Conservation (phyloP, 2,329 filamentous ascomycete genomes). For the Apiospora hydei region DNA sequence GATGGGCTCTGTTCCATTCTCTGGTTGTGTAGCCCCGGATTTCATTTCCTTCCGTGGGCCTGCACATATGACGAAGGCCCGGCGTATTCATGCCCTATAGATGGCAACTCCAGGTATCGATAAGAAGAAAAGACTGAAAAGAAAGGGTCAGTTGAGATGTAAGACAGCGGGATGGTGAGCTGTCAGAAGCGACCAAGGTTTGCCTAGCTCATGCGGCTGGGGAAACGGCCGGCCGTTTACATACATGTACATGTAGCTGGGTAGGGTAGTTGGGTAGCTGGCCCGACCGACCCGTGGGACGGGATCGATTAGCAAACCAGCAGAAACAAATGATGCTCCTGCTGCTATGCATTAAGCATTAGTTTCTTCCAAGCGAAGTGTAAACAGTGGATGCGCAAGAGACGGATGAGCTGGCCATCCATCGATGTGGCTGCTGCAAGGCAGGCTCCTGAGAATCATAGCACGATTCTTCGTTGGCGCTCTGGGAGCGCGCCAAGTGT, state of each 20-base stretch:
- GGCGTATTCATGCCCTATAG: background rate
- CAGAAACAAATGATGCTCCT: slow-evolving; percentile 9
- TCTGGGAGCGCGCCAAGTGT: background rate
- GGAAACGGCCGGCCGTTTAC: slow-evolving; percentile 4
- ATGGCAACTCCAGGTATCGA: background rate
- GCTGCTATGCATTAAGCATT: background rate
- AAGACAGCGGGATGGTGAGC: slow-evolving; percentile 9
- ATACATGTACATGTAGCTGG: too few relatives aligned
- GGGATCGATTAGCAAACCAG: background rate
- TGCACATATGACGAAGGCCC: background rate
- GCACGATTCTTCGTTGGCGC: background rate
- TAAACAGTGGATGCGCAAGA: background rate
- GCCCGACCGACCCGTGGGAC: slow-evolving; percentile 3
- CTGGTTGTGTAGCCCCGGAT: background rate
- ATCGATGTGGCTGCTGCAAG: background rate
- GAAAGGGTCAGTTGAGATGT: background rate
- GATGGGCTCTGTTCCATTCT: background rate
- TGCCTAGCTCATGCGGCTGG: background rate
- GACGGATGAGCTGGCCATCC: slow-evolving; percentile 6
- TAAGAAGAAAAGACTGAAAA: background rate
- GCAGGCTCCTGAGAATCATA: background rate
- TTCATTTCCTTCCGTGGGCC: background rate
- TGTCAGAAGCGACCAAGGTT: slow-evolving; percentile 12
- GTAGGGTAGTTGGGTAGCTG: background rate
- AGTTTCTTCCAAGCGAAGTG: slow-evolving; percentile 7